Percentiles rank a stretch among this genome's conserved stretches.
Evolutionary conservation across 805 yeast species (phyloP).

Genomic region (Schwanniomyces polymorphus): DNA sequence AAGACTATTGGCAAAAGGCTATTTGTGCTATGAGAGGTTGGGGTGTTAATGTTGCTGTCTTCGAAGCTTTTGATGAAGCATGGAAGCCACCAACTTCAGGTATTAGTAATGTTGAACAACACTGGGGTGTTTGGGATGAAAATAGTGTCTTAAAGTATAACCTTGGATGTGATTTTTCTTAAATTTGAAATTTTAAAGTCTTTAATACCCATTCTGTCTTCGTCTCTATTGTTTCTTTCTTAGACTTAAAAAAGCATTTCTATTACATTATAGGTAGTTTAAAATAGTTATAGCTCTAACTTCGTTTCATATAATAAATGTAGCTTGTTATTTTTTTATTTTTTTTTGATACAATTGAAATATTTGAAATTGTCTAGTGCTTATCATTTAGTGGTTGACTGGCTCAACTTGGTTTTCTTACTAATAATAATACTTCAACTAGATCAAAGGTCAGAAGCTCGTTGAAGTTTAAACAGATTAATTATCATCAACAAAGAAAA

Average conservation of each 20-base stretch:
- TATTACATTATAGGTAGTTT: neutral
- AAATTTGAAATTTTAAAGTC: neutral
- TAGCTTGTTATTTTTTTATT: neutral
- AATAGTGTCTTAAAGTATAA: constrained; percentile 41
- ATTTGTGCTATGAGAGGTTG: constrained; percentile 92
- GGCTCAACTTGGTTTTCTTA: too few species aligned
- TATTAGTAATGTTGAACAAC: constrained; percentile 81
- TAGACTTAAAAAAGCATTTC: neutral
- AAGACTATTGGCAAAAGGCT: constrained; percentile 80
- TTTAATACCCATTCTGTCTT: constrained; percentile 1
- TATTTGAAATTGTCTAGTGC: too few species aligned
- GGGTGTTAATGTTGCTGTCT: constrained; percentile 91
- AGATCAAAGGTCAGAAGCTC: too few species aligned
- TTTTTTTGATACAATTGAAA: too few species aligned
- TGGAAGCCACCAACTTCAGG: constrained; percentile 95
- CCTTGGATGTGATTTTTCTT: constrained; percentile 31
- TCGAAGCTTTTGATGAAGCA: constrained; percentile 94
- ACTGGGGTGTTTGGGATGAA: constrained; percentile 89
- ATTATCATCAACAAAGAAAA: too few species aligned
- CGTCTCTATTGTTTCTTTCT: neutral
- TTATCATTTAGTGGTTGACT: too few species aligned
- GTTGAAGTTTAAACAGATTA: too few species aligned
- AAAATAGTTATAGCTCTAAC: neutral
- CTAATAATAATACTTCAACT: too few species aligned
- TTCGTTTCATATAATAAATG: neutral